Conservation (phyloP, 768 basidiomycete species). For the Lactifluus pinguis region DNA sequence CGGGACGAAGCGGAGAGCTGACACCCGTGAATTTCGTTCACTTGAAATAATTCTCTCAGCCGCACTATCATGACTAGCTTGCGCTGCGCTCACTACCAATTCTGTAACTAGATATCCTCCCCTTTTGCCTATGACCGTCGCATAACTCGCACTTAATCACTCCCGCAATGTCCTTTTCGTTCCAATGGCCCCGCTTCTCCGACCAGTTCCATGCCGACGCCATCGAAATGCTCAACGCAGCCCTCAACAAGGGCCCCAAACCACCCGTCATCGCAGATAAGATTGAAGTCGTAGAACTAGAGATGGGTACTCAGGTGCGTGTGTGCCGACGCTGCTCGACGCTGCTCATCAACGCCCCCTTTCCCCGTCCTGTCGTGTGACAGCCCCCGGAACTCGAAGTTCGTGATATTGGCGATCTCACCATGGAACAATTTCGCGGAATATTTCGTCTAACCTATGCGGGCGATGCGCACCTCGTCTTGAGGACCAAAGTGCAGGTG, state of each 20-base stretch:
- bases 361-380: neutral
- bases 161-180: conserved; percentile 72
- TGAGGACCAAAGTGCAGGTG: conserved; percentile 91
- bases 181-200: conserved; percentile 95
- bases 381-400: conserved; percentile 97
- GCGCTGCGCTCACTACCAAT: neutral
- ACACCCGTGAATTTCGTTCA: too few species aligned
- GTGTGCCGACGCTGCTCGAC: neutral
- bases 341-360: neutral
- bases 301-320: conserved; percentile 93
- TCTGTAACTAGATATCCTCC: neutral
- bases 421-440: conserved; percentile 90
- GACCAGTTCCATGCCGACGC: conserved; percentile 96
- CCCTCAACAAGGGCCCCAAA: conserved; percentile 94
- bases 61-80: neutral
- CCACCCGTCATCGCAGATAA: conserved; percentile 95
- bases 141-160: neutral
- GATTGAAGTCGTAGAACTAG: conserved; percentile 97
- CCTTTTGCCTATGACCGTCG: neutral
- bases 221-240: conserved; percentile 92
- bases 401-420: conserved; percentile 94
- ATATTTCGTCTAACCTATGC: conserved; percentile 93
- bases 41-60: neutral
- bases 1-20: neutral
- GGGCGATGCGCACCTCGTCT: conserved; percentile 83